A percentile compares a stretch with the other conserved stretches of the same genome.
phyloP scores from a whole-genome alignment of 768 basidiomycete species.

The Termitomyces sp. region DNA sequence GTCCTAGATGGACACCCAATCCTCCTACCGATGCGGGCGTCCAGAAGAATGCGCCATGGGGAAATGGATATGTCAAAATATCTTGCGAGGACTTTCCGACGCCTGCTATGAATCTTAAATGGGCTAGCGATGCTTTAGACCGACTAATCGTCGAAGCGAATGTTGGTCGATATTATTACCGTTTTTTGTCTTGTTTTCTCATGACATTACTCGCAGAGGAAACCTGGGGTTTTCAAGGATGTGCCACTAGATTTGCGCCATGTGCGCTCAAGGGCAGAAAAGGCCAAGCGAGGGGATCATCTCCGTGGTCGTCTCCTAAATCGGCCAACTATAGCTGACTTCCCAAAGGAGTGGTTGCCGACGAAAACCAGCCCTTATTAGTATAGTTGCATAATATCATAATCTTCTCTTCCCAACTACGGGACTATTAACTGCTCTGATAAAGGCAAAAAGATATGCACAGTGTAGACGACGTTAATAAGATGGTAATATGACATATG shows the following conservation, averaged over 20 bases:
- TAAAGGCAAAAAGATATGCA: background rate
- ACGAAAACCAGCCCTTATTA: background rate
- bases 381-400: conserved; percentile 5
- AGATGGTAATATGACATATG: background rate
- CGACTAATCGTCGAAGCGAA: conserved; percentile 77
- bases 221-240: conserved; percentile 45
- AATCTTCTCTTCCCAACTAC: background rate
- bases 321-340: conserved; percentile 70
- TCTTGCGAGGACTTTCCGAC: conserved; percentile 83
- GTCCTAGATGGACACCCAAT: conserved; percentile 76
- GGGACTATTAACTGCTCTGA: too few species aligned
- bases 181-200: background rate
- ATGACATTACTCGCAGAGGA: conserved; percentile 26
- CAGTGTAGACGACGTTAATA: conserved; percentile 24
- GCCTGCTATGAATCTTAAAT: conserved; percentile 87
- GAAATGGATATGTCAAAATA: conserved; percentile 86
- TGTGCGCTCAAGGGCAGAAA: conserved; percentile 63
- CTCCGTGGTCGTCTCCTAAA: conserved; percentile 44
- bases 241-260: conserved; percentile 84
- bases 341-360: conserved; percentile 84
- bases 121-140: conserved; percentile 86
- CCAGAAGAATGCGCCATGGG: conserved; percentile 37
- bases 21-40: conserved; percentile 70
- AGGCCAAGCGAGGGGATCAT: conserved; percentile 72
- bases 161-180: conserved; percentile 43